Percentiles rank a stretch among this genome's conserved stretches.
phyloP scores from a whole-genome alignment of 768 basidiomycete genomes.

The Pulveroboletus frians region DNA sequence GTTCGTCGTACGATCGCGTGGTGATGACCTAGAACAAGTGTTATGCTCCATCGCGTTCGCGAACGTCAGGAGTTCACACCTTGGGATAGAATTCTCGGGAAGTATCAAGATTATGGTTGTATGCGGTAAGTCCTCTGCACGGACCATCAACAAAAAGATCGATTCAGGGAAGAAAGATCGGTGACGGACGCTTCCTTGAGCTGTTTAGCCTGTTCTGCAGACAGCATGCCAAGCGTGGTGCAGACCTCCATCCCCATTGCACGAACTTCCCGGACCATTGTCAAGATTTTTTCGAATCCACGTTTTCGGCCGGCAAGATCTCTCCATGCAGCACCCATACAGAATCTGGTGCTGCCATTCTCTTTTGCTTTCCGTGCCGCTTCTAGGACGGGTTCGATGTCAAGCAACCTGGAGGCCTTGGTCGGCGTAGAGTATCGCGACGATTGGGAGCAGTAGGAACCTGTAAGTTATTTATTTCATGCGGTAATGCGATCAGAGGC shows the following conservation, averaged over 20 bases:
- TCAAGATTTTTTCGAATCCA: slow-evolving; percentile 87
- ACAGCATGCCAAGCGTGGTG: slow-evolving; percentile 96
- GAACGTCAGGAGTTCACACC: slow-evolving; percentile 37
- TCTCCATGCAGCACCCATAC: slow-evolving; percentile 99
- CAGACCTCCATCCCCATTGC: slow-evolving; percentile 99
- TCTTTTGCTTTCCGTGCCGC: slow-evolving; percentile 92
- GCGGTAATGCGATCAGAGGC: neutral
- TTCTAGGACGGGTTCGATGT: slow-evolving; percentile 87
- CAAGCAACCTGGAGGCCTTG: slow-evolving; percentile 79
- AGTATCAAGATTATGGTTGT: slow-evolving; percentile 98
- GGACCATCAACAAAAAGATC: neutral
- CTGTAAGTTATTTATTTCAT: slow-evolving; percentile 34
- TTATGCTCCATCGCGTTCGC: neutral
- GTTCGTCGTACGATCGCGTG: slow-evolving; percentile 89
- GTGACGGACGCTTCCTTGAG: slow-evolving; percentile 83
- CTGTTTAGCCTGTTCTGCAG: slow-evolving; percentile 84
- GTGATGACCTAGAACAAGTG: slow-evolving; percentile 73
- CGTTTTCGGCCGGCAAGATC: slow-evolving; percentile 89
- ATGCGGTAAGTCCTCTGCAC: slow-evolving; percentile 83
- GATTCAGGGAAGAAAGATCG: neutral
- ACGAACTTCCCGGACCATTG: slow-evolving; percentile 87
- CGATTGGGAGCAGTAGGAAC: slow-evolving; percentile 97
- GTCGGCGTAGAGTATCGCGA: slow-evolving; percentile 89
- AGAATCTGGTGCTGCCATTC: slow-evolving; percentile 96
- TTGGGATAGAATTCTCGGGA: slow-evolving; percentile 95